These are phyloP conservation scores for Candida palmyrensis DNA, from an alignment of 805 yeast genomes.

Conservation along the genomic window DNA sequence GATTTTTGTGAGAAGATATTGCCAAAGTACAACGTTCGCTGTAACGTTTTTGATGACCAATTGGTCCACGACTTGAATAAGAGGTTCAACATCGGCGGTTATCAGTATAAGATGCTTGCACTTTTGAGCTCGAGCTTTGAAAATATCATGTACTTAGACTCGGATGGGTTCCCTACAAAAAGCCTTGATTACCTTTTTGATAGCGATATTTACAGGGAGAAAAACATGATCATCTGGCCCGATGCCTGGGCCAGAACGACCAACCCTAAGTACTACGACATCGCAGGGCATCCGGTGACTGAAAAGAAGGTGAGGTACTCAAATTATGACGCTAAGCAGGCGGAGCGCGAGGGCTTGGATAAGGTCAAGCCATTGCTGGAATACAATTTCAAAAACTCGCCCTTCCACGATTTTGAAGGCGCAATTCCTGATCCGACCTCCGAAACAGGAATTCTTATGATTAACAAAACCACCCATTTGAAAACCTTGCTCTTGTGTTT, in stretches of 20 bases:
- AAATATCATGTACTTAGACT: slow-evolving; percentile 44
- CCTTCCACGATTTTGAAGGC: slow-evolving; percentile 55
- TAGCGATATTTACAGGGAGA: slow-evolving; percentile 40
- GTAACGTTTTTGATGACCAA: slow-evolving; percentile 37
- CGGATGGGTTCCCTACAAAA: slow-evolving; percentile 44
- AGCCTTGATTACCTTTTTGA: slow-evolving; percentile 43
- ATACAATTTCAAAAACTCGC: slow-evolving; percentile 24
- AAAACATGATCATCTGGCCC: slow-evolving; percentile 57
- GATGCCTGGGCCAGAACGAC: slow-evolving; percentile 70
- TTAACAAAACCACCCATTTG: slow-evolving; percentile 56
- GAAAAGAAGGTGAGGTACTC: slow-evolving; percentile 32
- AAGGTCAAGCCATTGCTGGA: slow-evolving; percentile 15
- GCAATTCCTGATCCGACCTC: slow-evolving; percentile 62
- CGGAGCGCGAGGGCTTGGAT: slow-evolving; percentile 19
- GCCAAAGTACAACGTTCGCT: slow-evolving; percentile 41
- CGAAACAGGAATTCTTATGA: slow-evolving; percentile 66
- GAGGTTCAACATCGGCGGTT: slow-evolving; percentile 35
- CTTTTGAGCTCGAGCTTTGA: slow-evolving; percentile 56
- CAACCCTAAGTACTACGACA: slow-evolving; percentile 52
- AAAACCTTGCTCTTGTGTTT: slow-evolving; percentile 53
- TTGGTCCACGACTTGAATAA: slow-evolving; percentile 11
- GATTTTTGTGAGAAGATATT: slow-evolving; percentile 40
- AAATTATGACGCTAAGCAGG: slow-evolving; percentile 21
- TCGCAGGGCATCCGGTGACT: slow-evolving; percentile 36
- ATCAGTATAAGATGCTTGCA: slow-evolving; percentile 51